phyloP scores from a whole-genome alignment of 139 green algal species.

The Chlamydomonas eustigma region DNA sequence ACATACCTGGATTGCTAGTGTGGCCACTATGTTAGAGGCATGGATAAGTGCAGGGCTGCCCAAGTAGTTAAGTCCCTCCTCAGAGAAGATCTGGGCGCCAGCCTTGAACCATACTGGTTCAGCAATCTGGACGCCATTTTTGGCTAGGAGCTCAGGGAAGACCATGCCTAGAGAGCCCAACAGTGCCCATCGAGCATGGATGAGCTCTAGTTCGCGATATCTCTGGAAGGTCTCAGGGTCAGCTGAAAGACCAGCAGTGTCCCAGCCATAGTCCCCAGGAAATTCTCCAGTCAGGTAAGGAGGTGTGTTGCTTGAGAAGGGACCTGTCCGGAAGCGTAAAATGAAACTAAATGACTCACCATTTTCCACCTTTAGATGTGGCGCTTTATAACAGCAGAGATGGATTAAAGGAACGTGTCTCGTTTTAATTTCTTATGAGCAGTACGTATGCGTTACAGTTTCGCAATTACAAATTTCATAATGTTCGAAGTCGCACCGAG shows the following conservation, averaged over 20 bases:
- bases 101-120: conserved; percentile 96
- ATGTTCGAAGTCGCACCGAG: conserved; percentile 2
- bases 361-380: no score
- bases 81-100: conserved; percentile 87
- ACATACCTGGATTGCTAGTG: conserved; percentile 79
- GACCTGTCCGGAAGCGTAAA: conserved; percentile 32
- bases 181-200: conserved; percentile 91
- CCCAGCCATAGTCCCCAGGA: conserved; percentile 89
- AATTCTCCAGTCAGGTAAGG: conserved; percentile 76
- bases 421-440: not conserved
- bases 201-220: conserved; percentile 81
- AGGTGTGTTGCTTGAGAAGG: conserved; percentile 57
- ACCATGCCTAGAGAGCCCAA: conserved; percentile 81
- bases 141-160: conserved; percentile 44
- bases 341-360: no score
- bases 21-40: conserved; percentile 93
- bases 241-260: conserved; percentile 93
- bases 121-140: conserved; percentile 50
- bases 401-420: not conserved
- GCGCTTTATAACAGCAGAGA: no score
- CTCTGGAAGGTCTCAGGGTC: conserved; percentile 64
- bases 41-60: conserved; percentile 92
- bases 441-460: not conserved
- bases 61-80: conserved; percentile 89
- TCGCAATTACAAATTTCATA: not conserved